Evolutionary conservation across 176 grass and related monocot genomes (phyloP), one percentile per base, ranked within the genome.

Genomic region (Panicum miliaceum): DNA sequence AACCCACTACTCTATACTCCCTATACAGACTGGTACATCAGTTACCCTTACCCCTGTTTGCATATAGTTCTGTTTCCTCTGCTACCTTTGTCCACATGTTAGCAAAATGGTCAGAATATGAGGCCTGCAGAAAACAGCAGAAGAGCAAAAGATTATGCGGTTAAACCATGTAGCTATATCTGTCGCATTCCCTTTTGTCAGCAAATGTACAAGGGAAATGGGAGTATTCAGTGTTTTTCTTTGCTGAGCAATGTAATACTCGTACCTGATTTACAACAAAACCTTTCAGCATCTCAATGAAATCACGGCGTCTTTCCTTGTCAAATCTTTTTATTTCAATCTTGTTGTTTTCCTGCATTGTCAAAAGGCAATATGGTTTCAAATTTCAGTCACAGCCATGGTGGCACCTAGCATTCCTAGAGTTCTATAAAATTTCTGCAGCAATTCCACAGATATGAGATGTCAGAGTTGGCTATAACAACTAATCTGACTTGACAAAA

Each of bases 251-350:
- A 43, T 1, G 32, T 22, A 42, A 57, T 7, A 68, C 54, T 19
- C 68, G 16, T 94, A 97, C 95, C 95, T 98, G 86, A 79, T 86
- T 93, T 77, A 81, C 80, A 16, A 93, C 91, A 90, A 93, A 98
- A 61, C 89, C 95, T 92, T 95, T 98, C 52, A 98, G 81, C 95
- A 98, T 95, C 65, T 76, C 79, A 9, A 91, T 20, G 77, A 98
- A 91, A 88, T 95, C 92, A 3, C 25, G 60, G 1, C 52, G 89
- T 56, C 91, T 95, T 68, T 98, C 92, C 56, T 85, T 90, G 66
- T 95, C 87, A 80, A 95, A 83, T 81, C 95, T 93, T 73, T 78
- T 88, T 69, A 98, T 86, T 84, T 98, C 95, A 90, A 36, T 62
- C 85, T 41, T 94, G 77, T 98, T 98, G 35, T 88, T 95, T 90